phyloP scores from a whole-genome alignment of 768 basidiomycete species.

The Rhizopogon rudus region DNA sequence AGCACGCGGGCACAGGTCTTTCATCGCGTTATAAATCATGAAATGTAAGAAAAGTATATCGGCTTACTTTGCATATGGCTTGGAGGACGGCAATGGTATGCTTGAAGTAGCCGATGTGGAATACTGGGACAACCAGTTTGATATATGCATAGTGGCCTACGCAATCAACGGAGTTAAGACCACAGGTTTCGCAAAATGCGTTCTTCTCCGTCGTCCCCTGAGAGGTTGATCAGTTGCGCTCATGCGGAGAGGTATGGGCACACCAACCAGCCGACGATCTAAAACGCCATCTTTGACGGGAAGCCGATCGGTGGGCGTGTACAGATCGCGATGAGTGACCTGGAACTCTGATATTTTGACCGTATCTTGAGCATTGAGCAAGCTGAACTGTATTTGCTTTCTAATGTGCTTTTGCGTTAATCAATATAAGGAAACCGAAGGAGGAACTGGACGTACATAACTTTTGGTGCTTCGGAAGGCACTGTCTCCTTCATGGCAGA shows the following conservation, averaged over 20 bases:
- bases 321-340: slow-evolving; percentile 88
- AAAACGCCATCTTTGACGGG: slow-evolving; percentile 92
- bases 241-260: neutral
- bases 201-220: slow-evolving; percentile 95
- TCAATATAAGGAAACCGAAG: neutral
- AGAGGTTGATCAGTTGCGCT: neutral
- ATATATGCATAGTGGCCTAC: slow-evolving; percentile 99
- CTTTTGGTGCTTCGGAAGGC: slow-evolving; percentile 74
- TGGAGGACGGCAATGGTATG: slow-evolving; percentile 92
- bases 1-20: slow-evolving; percentile 91
- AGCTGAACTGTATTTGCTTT: slow-evolving; percentile 94
- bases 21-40: slow-evolving; percentile 1
- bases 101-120: slow-evolving; percentile 98
- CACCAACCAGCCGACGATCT: slow-evolving; percentile 80
- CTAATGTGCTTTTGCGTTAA: slow-evolving; percentile 35
- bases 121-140: slow-evolving; percentile 93
- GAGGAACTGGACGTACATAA: slow-evolving; percentile 50
- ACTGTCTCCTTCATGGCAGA: slow-evolving; percentile 70
- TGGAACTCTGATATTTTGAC: slow-evolving; percentile 96
- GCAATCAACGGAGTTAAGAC: slow-evolving; percentile 86
- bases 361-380: slow-evolving; percentile 91
- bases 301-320: slow-evolving; percentile 74
- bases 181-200: slow-evolving; percentile 92
- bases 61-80: slow-evolving; percentile 87
- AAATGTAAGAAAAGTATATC: neutral